Conservation (phyloP, 495 filamentous ascomycete species). For the Penicillium manginii region DNA sequence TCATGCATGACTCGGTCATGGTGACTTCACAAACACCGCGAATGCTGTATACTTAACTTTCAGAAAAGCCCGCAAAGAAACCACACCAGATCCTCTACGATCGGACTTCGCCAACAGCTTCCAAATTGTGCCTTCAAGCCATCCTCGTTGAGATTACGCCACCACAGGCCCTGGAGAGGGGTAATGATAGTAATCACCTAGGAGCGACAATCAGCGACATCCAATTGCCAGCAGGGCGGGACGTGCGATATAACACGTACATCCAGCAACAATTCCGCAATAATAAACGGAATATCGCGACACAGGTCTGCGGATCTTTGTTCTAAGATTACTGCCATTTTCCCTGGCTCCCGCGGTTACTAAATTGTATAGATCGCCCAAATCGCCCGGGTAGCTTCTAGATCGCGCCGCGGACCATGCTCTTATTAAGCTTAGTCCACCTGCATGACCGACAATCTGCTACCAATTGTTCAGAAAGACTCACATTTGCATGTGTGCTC, state of each 20-base stretch:
- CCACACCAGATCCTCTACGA: not conserved
- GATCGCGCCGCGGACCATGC: not conserved
- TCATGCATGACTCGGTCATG: no score
- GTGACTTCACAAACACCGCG: not conserved
- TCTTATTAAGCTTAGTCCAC: slow-evolving; percentile 6
- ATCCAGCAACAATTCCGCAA: no score
- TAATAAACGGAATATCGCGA: no score
- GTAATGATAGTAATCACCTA: not conserved
- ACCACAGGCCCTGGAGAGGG: not conserved
- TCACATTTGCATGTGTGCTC: not conserved
- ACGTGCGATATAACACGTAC: no score
- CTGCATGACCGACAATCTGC: not conserved
- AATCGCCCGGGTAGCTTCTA: not conserved
- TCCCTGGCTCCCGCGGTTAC: not conserved
- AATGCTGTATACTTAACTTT: no score
- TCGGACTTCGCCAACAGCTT: slow-evolving; percentile 6
- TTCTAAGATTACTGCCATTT: not conserved
- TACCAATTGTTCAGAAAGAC: not conserved
- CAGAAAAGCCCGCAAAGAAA: no score
- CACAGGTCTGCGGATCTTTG: no score
- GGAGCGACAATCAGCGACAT: not conserved
- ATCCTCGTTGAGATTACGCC: not conserved
- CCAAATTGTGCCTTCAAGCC: not conserved
- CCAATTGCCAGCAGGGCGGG: no score
- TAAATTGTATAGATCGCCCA: not conserved